Evolutionary conservation across 495 filamentous ascomycete genomes (phyloP), one percentile per base, ranked within the genome.

Genomic region (Corynascus novoguineensis): DNA sequence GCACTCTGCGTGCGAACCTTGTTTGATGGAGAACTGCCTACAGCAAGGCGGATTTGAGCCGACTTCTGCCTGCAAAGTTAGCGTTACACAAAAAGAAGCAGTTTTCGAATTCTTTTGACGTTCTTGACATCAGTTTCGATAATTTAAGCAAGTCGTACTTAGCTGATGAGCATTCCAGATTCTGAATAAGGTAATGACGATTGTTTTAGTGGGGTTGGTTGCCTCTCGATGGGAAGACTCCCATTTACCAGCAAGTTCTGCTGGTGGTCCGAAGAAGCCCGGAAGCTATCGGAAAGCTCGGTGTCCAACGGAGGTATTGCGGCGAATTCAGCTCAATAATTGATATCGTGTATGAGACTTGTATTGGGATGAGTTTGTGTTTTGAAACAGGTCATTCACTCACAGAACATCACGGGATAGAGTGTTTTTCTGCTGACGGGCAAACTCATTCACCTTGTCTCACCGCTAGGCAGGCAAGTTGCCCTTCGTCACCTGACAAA

Each of bases 11-110:
- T n/a, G n/a, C n/a, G n/a, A n/a, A n/a, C n/a, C n/a, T n/a, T n/a
- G n/a, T n/a, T n/a, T n/a, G n/a, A n/a, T n/a, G n/a, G n/a, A n/a
- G n/a, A n/a, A 32, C 1, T 4, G 46, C 28, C 7, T 49, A 29
- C 46, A 49, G 46, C 28, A 49, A 49, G 46, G 46, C 46, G 31
- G n/a, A 35, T n/a, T n/a, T n/a, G n/a, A n/a, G n/a, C n/a, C n/a
- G n/a, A n/a, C n/a, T n/a, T n/a, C n/a, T n/a, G n/a, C n/a, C n/a
- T n/a, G n/a, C n/a, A n/a, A n/a, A n/a, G n/a, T n/a, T n/a, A n/a
- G n/a, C n/a, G n/a, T n/a, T n/a, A n/a, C n/a, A n/a, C n/a, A n/a
- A n/a, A n/a, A n/a, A n/a, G n/a, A n/a, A n/a, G n/a, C n/a, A n/a
- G n/a, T n/a, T n/a, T n/a, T n/a, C n/a, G n/a, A n/a, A n/a, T n/a